Conservation (phyloP, 2,329 filamentous ascomycete species). For the Ascocoryne sarcoides region DNA sequence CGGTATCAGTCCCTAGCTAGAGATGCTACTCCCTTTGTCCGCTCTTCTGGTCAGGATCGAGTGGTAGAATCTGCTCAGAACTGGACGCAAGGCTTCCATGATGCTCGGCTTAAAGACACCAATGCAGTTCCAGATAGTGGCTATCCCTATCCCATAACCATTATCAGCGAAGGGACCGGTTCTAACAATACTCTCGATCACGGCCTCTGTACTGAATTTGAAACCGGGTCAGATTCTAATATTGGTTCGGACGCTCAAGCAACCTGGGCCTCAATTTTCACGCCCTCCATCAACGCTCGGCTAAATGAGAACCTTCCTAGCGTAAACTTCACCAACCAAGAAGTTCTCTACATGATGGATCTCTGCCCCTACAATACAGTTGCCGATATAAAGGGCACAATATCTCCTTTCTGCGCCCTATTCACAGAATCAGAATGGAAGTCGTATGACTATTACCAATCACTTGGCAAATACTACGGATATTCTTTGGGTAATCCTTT, state of each 20-base stretch:
- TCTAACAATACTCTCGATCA: slow-evolving; percentile 80
- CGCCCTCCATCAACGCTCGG: slow-evolving; percentile 56
- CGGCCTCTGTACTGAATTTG: slow-evolving; percentile 61
- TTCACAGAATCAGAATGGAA: slow-evolving; percentile 69
- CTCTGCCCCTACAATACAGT: slow-evolving; percentile 80
- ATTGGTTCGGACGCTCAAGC: slow-evolving; percentile 43
- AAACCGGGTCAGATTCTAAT: slow-evolving; percentile 43
- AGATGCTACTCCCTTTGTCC: slow-evolving; percentile 54
- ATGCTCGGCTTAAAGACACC: slow-evolving; percentile 33
- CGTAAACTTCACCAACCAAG: slow-evolving; percentile 51
- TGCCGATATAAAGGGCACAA: slow-evolving; percentile 43
- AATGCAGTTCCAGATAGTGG: slow-evolving; percentile 31
- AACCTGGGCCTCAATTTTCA: slow-evolving; percentile 55
- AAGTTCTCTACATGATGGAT: slow-evolving; percentile 74
- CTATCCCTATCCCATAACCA: slow-evolving; percentile 48
- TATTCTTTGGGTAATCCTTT: slow-evolving; percentile 69
- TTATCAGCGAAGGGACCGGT: slow-evolving; percentile 57
- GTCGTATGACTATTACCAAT: slow-evolving; percentile 72
- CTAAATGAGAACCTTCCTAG: slow-evolving; percentile 62
- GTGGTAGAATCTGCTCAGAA: slow-evolving; percentile 67
- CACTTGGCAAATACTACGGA: slow-evolving; percentile 77
- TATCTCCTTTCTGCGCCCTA: slow-evolving; percentile 67
- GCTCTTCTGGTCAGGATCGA: slow-evolving; percentile 60
- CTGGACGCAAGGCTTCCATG: slow-evolving; percentile 67
- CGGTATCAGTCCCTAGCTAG: slow-evolving; percentile 59